Conservation (phyloP, 805 yeast genomes). For the Jamesozyma gamospora region DNA sequence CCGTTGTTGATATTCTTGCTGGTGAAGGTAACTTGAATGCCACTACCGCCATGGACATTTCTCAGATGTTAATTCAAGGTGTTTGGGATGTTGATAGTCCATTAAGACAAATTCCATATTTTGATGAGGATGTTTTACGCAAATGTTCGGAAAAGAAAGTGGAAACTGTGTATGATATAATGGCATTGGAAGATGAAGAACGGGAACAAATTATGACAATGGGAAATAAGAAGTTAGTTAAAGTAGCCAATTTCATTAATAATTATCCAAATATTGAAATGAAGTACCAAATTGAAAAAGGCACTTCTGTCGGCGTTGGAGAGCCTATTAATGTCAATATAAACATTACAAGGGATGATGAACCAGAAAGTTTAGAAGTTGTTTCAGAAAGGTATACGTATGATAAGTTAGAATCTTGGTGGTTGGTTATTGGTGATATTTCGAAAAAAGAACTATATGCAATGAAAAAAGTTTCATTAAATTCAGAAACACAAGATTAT, state of each 20-base stretch:
- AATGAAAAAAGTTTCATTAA: slow-evolving; percentile 52
- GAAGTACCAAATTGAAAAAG: slow-evolving; percentile 39
- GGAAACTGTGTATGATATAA: slow-evolving; percentile 69
- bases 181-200: slow-evolving; percentile 62
- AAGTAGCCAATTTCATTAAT: slow-evolving; percentile 82
- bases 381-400: slow-evolving; percentile 50
- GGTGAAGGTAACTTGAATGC: slow-evolving; percentile 76
- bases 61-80: slow-evolving; percentile 83
- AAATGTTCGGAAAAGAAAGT: slow-evolving; percentile 49
- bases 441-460: slow-evolving; percentile 54
- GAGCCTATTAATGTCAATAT: slow-evolving; percentile 41
- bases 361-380: slow-evolving; percentile 54
- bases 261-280: slow-evolving; percentile 79
- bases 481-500: slow-evolving; percentile 43
- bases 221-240: slow-evolving; percentile 40
- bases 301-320: slow-evolving; percentile 35
- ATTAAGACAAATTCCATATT: slow-evolving; percentile 71
- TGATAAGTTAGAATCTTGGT: slow-evolving; percentile 56
- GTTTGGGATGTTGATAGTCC: slow-evolving; percentile 75
- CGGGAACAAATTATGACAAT: slow-evolving; percentile 53
- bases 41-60: slow-evolving; percentile 71
- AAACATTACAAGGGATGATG: slow-evolving; percentile 63
- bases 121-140: slow-evolving; percentile 37
- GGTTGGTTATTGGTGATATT: slow-evolving; percentile 75
- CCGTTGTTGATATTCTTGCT: slow-evolving; percentile 65